Percentiles rank a stretch among this genome's conserved stretches.
These are phyloP conservation scores for Trichophyton verrucosum DNA, from an alignment of 2,329 filamentous ascomycete species.

Conservation along the genomic window DNA sequence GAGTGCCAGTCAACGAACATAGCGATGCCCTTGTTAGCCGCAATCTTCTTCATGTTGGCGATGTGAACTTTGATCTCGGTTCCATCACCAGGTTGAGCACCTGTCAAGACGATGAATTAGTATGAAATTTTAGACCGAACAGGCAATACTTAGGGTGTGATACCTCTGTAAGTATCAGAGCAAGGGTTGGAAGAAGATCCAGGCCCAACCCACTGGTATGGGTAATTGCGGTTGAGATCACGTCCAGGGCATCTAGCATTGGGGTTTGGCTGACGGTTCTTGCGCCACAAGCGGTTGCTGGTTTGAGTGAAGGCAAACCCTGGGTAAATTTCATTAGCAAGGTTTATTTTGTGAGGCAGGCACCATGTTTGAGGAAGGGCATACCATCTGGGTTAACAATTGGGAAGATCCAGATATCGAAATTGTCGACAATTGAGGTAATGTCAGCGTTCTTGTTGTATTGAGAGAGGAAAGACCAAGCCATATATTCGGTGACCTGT, in stretches of 20 bases:
- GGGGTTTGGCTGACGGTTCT: conserved; percentile 40
- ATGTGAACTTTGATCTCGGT: conserved; percentile 43
- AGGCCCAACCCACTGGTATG: conserved; percentile 36
- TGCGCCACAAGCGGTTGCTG: conserved; percentile 49
- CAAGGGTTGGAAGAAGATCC: conserved; percentile 44
- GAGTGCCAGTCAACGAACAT: conserved; percentile 55
- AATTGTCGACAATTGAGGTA: conserved; percentile 43
- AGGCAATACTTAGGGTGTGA: neutral
- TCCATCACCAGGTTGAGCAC: conserved; percentile 33
- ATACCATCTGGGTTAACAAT: conserved; percentile 50
- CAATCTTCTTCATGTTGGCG: conserved; percentile 35
- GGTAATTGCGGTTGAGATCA: conserved; percentile 51
- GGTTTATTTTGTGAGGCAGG: no score
- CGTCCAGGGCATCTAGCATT: conserved; percentile 35
- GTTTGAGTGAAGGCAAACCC: conserved; percentile 50
- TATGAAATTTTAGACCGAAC: neutral
- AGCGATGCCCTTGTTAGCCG: conserved; percentile 40
- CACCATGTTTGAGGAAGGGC: conserved; percentile 6
- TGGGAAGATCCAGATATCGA: conserved; percentile 55
- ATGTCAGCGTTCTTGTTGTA: conserved; percentile 30
- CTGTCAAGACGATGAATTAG: conserved; percentile 14
- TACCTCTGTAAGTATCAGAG: conserved; percentile 35
- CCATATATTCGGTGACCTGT: conserved; percentile 39
- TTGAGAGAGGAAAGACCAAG: conserved; percentile 38
- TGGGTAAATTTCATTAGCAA: conserved; percentile 13